Base-by-base conservation (phyloP, 805 yeast genomes). In the Starmerella stellata region DNA sequence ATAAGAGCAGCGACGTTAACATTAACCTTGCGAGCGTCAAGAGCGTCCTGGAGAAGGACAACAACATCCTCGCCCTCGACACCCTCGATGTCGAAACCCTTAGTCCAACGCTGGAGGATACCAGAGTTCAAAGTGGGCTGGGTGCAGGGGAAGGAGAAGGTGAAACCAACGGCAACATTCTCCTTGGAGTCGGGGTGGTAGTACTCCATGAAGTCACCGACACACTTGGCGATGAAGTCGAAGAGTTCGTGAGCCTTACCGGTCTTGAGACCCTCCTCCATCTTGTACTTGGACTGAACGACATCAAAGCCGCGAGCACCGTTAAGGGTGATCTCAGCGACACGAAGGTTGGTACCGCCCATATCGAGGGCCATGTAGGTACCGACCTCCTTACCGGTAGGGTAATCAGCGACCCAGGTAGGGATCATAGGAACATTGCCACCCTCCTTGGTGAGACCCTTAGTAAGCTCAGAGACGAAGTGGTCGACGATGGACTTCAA, bases 331-430 rank as follows among this genome's bases (percentile, higher is more conserved):
- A 87, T 87, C 56, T 78, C 70, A 42, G 87, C 94, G 36, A 83
- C 93, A 59, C 98, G 74, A 60, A 87, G 69, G 64, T 87, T 87
- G 45, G 98, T 87, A 45, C 98, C 98, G 58, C 98, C 98, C 63
- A 87, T 70, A 59, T 87, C 98, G 44, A 90, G 78, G 38, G 96
- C 95, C 56, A 87, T 63, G 61, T 69, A 87, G 49, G 81, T 75
- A 48, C 98, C 98, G 31, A 68, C 69, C 60, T 87, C 98, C 49
- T 73, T 63, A 48, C 98, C 98, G 37, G 87, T 76, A 48, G 96
- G 95, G 65, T 66, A 78, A 54, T 78, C 92, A 68, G 83, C 65
- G 40, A 87, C 95, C 95, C 95, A 87, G 45, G 92, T 80, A 35
- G 93, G 93, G 56, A 78, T 83, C 96, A 87, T 87, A 44, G 98